These are phyloP conservation scores for Pichia kluyveri DNA, from an alignment of 805 yeast species.

Conservation along the genomic window DNA sequence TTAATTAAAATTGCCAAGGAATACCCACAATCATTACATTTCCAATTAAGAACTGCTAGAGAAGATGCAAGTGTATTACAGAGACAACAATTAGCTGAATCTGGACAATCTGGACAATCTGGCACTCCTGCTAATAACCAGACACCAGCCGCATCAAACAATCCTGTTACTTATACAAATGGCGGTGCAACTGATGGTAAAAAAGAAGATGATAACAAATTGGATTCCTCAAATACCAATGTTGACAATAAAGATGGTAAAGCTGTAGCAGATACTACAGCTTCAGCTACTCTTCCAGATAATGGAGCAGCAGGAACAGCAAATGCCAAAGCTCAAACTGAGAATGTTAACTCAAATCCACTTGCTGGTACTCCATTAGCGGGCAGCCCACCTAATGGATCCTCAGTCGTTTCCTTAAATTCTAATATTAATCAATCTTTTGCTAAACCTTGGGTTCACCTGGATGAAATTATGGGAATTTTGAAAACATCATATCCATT, in stretches of 20 bases:
- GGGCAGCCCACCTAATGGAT: background rate
- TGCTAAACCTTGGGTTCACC: slow-evolving; percentile 88
- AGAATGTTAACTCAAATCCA: no score
- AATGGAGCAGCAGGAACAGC: no score
- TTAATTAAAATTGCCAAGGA: slow-evolving; percentile 89
- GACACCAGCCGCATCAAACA: background rate
- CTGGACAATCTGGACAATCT: background rate
- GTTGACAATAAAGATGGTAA: no score
- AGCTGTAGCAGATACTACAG: no score
- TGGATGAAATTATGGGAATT: slow-evolving; percentile 87
- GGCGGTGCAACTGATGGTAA: background rate
- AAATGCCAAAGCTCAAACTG: no score
- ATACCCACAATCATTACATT: slow-evolving; percentile 95
- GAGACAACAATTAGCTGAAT: slow-evolving; percentile 37
- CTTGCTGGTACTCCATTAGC: no score
- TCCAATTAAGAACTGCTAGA: slow-evolving; percentile 88
- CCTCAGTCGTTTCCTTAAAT: background rate
- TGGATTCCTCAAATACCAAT: no score
- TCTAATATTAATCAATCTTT: slow-evolving; percentile 9
- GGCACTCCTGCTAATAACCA: background rate
- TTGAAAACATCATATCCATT: slow-evolving; percentile 94
- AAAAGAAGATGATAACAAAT: no score
- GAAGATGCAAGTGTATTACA: slow-evolving; percentile 88
- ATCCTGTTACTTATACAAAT: background rate
- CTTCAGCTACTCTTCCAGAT: no score